Percentiles rank a stretch among this genome's conserved stretches.
These are phyloP conservation scores for Acacia melanoxylon DNA, from an alignment of 306 rosid genomes.

Conservation along the genomic window DNA sequence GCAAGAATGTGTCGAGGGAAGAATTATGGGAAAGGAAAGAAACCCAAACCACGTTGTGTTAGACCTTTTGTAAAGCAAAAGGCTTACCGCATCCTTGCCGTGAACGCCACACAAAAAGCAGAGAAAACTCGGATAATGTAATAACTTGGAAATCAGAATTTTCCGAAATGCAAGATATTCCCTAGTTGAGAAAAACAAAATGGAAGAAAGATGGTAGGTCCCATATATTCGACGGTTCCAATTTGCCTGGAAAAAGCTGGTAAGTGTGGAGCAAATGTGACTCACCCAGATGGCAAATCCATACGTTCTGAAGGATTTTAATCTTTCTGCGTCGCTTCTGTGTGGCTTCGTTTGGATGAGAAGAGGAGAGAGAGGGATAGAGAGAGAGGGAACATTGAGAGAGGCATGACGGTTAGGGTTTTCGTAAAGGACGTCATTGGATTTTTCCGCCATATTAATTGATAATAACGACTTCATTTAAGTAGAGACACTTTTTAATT, in stretches of 20 bases:
- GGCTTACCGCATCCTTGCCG: constrained; percentile 52
- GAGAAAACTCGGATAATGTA: constrained; percentile 21
- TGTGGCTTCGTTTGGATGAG: neutral
- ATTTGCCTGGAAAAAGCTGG: neutral
- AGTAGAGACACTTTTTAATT: no score
- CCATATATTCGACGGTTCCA: constrained; percentile 1
- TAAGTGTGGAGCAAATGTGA: neutral
- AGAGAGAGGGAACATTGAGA: neutral
- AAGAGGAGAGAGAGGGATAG: neutral
- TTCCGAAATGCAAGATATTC: constrained; percentile 26
- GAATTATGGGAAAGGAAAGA: neutral
- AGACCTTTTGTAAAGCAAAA: constrained; percentile 27
- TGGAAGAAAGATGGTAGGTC: constrained; percentile 18
- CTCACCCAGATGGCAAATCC: neutral
- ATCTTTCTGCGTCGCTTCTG: neutral
- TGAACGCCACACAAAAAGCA: constrained; percentile 53
- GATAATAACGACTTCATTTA: no score
- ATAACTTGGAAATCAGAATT: constrained; percentile 11
- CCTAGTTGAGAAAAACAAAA: neutral
- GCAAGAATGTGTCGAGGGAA: neutral
- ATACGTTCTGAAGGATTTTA: neutral
- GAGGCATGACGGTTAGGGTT: constrained; percentile 21
- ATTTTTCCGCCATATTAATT: constrained; percentile 2
- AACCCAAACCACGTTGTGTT: constrained; percentile 25
- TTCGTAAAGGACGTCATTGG: constrained; percentile 29